Percentiles rank a stretch among this genome's conserved stretches.
These are phyloP conservation scores for Triglochin maritima DNA, from an alignment of 106 monocot species.

Conservation along the genomic window DNA sequence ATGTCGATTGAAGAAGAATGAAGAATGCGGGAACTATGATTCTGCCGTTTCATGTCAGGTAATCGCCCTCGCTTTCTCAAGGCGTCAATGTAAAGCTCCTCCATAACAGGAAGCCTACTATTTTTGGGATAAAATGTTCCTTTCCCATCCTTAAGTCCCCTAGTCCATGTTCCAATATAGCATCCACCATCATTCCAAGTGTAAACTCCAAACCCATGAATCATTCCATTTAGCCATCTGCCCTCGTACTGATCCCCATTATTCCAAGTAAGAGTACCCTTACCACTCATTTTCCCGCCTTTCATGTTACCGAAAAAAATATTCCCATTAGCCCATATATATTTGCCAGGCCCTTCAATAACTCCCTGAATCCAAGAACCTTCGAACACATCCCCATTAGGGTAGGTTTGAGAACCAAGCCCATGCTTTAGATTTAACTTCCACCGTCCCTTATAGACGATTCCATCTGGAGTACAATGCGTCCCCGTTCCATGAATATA, in stretches of 20 bases:
- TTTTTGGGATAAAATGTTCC: conserved; percentile 80
- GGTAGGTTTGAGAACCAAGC: conserved; percentile 53
- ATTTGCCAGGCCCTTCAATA: conserved; percentile 88
- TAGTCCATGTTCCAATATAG: conserved; percentile 94
- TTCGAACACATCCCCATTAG: conserved; percentile 84
- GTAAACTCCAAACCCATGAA: conserved; percentile 93
- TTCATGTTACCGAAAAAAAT: conserved; percentile 76
- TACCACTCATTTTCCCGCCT: conserved; percentile 77
- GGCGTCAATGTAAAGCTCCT: conserved; percentile 69
- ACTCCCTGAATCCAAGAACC: conserved; percentile 94
- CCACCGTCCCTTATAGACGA: conserved; percentile 76
- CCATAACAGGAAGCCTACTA: conserved; percentile 52
- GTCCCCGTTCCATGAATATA: conserved; percentile 80
- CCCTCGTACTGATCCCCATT: conserved; percentile 91
- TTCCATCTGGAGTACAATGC: conserved; percentile 40
- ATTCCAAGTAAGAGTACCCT: conserved; percentile 80
- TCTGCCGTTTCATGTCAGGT: conserved; percentile 69
- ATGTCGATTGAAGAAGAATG: conserved; percentile 79
- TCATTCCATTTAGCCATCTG: conserved; percentile 81
- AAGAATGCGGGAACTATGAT: conserved; percentile 64
- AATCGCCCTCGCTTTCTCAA: conserved; percentile 65
- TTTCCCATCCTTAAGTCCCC: conserved; percentile 94
- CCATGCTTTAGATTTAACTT: conserved; percentile 88
- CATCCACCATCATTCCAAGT: conserved; percentile 77
- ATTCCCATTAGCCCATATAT: conserved; percentile 75